Percentiles rank a stretch among this genome's conserved stretches.
Conservation (phyloP, 106 monocot genomes). For the Dioscorea alata region DNA sequence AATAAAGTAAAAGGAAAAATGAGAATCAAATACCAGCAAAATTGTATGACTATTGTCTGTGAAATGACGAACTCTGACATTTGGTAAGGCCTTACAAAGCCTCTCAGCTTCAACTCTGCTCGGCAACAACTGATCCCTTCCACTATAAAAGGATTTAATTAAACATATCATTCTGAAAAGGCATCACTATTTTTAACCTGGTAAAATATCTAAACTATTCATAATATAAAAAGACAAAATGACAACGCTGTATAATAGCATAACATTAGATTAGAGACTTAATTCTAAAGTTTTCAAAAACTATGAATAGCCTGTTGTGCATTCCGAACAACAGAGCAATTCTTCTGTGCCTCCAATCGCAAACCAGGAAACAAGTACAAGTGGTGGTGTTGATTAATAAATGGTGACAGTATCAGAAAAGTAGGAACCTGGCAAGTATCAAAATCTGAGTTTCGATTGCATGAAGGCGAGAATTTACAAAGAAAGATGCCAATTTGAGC, state of each 20-base stretch:
- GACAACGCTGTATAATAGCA: no score
- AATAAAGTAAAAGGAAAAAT: background rate
- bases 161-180: conserved; percentile 27
- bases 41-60: conserved; percentile 61
- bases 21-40: conserved; percentile 48
- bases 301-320: no score
- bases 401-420: background rate
- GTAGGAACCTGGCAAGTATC: conserved; percentile 62
- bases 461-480: conserved; percentile 68
- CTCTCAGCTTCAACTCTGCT: conserved; percentile 71
- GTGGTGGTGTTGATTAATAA: no score
- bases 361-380: no score
- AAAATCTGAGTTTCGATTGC: conserved; percentile 54
- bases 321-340: no score
- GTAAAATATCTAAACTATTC: no score
- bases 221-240: no score
- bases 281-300: no score
- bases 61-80: conserved; percentile 74
- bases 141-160: conserved; percentile 55
- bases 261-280: no score
- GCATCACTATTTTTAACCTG: conserved; percentile 7
- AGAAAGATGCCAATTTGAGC: conserved; percentile 54
- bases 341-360: no score
- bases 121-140: conserved; percentile 70
- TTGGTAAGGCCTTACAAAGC: conserved; percentile 41